A percentile compares a stretch with the other conserved stretches of the same genome.
Conservation (phyloP, 495 filamentous ascomycete species). For the Aspergillus baeticus region DNA sequence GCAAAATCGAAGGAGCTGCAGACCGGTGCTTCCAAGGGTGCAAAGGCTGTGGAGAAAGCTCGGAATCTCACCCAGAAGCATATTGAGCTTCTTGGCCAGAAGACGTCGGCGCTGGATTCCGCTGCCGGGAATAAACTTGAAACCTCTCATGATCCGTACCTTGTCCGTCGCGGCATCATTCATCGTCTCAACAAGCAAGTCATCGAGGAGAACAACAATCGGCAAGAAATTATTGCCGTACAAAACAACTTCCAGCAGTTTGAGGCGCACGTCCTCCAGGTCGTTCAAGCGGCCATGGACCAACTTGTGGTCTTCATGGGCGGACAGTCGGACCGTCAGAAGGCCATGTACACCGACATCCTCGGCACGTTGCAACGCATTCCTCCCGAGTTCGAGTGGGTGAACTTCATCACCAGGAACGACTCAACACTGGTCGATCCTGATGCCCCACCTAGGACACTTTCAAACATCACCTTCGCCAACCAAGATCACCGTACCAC, state of each 20-base stretch:
- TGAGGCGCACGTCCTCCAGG: slow-evolving; percentile 79
- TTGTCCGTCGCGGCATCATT: slow-evolving; percentile 76
- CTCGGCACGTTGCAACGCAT: slow-evolving; percentile 73
- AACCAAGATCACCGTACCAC: slow-evolving; percentile 84
- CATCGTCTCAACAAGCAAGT: slow-evolving; percentile 88
- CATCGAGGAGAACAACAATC: slow-evolving; percentile 90
- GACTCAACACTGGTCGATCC: slow-evolving; percentile 76
- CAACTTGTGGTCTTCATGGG: slow-evolving; percentile 75
- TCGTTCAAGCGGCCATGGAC: slow-evolving; percentile 76
- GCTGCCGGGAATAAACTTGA: slow-evolving; percentile 62
- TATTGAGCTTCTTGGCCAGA: slow-evolving; percentile 87
- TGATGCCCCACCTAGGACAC: slow-evolving; percentile 63
- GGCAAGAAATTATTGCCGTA: slow-evolving; percentile 81
- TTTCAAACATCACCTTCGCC: slow-evolving; percentile 74
- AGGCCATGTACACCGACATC: slow-evolving; percentile 79
- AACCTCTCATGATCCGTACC: slow-evolving; percentile 78
- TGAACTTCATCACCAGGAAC: slow-evolving; percentile 71
- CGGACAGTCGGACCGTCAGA: slow-evolving; percentile 77
- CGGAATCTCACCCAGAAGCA: slow-evolving; percentile 87
- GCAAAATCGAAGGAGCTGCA: slow-evolving; percentile 85
- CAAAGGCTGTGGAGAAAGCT: slow-evolving; percentile 89
- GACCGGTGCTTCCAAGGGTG: slow-evolving; percentile 77
- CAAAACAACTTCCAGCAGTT: slow-evolving; percentile 88
- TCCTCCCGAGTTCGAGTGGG: slow-evolving; percentile 90
- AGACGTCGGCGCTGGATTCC: slow-evolving; percentile 73